Conservation (phyloP, 306 rosid genomes). For the Medicago lupulina region DNA sequence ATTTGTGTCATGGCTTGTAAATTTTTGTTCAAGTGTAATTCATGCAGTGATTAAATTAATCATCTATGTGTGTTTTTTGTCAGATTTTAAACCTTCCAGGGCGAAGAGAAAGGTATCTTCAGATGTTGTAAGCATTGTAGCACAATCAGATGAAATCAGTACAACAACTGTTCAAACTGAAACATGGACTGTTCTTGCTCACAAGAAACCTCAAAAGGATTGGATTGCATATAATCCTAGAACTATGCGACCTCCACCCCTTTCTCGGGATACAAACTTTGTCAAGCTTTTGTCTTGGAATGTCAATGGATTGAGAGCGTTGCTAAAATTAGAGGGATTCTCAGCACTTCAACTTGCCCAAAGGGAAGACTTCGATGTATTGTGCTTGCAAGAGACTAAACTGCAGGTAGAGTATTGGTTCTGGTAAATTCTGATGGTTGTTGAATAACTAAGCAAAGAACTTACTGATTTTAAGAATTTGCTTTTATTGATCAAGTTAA, state of each 20-base stretch:
- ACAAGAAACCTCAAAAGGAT: constrained; percentile 91
- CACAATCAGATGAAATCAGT: constrained; percentile 41
- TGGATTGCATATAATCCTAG: constrained; percentile 94
- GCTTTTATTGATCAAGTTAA: neutral
- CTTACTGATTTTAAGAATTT: constrained; percentile 24
- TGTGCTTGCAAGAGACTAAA: constrained; percentile 98
- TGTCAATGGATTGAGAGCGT: constrained; percentile 93
- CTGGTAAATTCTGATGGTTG: constrained; percentile 25
- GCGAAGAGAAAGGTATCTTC: constrained; percentile 54
- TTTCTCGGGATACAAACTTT: constrained; percentile 63
- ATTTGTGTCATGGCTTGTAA: constrained; percentile 24
- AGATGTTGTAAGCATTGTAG: constrained; percentile 41
- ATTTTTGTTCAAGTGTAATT: constrained; percentile 31
- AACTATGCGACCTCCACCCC: constrained; percentile 76
- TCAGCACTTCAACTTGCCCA: constrained; percentile 79
- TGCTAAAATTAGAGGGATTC: constrained; percentile 77
- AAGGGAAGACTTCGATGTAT: constrained; percentile 86
- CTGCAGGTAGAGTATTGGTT: constrained; percentile 67
- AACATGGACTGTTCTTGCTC: constrained; percentile 91
- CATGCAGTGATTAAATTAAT: constrained; percentile 19
- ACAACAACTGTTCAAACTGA: constrained; percentile 54
- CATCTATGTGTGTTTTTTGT: constrained; percentile 29
- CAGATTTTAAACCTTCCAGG: constrained; percentile 57
- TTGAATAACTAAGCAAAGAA: constrained; percentile 10
- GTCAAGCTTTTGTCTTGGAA: constrained; percentile 92